Evolutionary conservation across 441 rosid genomes (phyloP).

Genomic region (Theobroma grandiflorum): DNA sequence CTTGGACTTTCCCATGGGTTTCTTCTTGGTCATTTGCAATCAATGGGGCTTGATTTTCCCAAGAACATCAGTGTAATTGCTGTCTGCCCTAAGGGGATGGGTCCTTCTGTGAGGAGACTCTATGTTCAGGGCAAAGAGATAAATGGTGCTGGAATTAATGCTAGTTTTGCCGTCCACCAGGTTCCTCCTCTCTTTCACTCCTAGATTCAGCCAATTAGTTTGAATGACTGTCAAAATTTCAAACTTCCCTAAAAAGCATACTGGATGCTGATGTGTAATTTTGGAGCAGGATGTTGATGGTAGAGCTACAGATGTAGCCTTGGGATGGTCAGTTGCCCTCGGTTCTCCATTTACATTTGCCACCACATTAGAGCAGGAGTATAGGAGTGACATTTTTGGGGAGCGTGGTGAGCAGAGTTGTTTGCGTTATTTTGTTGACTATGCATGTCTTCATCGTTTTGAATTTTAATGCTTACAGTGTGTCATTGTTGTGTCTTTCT

Average conservation of each 20-base stretch:
- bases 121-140: conserved; percentile 95
- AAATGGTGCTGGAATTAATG: conserved; percentile 96
- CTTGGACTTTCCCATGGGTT: conserved; percentile 96
- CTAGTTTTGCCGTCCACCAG: conserved; percentile 94
- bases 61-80: conserved; percentile 87
- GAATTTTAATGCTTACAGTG: neutral
- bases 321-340: conserved; percentile 67
- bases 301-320: conserved; percentile 74
- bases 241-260: neutral
- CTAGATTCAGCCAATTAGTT: neutral
- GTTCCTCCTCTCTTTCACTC: neutral
- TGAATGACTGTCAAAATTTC: neutral
- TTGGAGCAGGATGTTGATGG: conserved; percentile 71
- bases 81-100: conserved; percentile 95
- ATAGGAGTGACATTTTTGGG: conserved; percentile 71
- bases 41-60: conserved; percentile 78
- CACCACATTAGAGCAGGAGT: conserved; percentile 77
- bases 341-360: conserved; percentile 85
- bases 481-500: neutral
- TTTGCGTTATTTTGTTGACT: neutral
- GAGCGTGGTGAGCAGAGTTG: conserved; percentile 41
- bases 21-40: conserved; percentile 89
- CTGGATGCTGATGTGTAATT: neutral
- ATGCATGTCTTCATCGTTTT: neutral
- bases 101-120: conserved; percentile 93